Percentiles rank a stretch among this genome's conserved stretches.
Conservation (phyloP, 768 basidiomycete species). For the Lactarius trivialis region DNA sequence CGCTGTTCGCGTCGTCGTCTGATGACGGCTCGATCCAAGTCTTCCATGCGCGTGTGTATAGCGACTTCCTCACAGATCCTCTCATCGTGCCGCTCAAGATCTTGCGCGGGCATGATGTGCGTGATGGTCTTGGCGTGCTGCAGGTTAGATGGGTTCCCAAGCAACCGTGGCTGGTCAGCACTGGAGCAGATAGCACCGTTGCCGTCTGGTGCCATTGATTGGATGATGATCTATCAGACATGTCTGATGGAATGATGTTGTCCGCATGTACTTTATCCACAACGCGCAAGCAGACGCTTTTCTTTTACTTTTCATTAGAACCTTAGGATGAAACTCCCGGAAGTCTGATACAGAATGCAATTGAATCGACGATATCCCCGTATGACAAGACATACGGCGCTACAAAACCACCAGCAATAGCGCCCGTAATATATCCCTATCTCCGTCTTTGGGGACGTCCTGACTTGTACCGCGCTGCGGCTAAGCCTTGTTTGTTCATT, state of each 20-base stretch:
- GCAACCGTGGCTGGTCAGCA: slow-evolving; percentile 89
- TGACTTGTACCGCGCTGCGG: slow-evolving; percentile 56
- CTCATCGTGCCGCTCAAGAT: slow-evolving; percentile 97
- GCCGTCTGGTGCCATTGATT: slow-evolving; percentile 78
- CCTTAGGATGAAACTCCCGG: slow-evolving; percentile 31
- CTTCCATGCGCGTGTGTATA: slow-evolving; percentile 93
- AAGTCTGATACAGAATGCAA: slow-evolving; percentile 12
- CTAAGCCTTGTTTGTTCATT: slow-evolving; percentile 61
- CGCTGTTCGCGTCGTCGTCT: slow-evolving; percentile 92
- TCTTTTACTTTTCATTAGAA: background rate
- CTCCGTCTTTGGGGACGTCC: slow-evolving; percentile 68
- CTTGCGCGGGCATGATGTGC: slow-evolving; percentile 81
- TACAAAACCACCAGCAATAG: background rate
- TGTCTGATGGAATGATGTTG: background rate
- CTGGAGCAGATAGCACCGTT: slow-evolving; percentile 87
- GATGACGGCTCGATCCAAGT: slow-evolving; percentile 97
- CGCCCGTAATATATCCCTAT: slow-evolving; percentile 31
- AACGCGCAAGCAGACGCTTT: background rate
- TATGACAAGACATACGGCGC: slow-evolving; percentile 1
- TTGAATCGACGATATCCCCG: slow-evolving; percentile 4
- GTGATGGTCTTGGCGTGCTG: slow-evolving; percentile 84
- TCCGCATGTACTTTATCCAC: slow-evolving; percentile 4
- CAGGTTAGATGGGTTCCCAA: slow-evolving; percentile 84
- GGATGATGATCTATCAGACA: background rate
- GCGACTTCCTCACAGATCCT: slow-evolving; percentile 94